Conservation (phyloP, 192 early-diverging fungal species). For the Mortierella hygrophila region DNA sequence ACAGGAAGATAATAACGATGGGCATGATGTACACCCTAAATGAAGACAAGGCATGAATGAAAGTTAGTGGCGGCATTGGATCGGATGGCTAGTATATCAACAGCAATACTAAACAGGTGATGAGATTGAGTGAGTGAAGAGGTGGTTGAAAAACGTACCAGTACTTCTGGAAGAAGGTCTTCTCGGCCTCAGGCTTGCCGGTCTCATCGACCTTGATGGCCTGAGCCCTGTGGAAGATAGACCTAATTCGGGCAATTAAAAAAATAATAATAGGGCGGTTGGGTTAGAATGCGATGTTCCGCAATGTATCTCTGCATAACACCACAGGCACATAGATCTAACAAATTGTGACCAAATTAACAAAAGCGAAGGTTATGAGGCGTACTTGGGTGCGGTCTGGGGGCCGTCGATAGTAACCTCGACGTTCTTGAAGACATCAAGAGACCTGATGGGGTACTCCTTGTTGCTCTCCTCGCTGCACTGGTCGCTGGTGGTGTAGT, state of each 20-base stretch:
- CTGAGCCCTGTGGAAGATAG: slow-evolving; percentile 36
- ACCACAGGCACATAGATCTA: not conserved
- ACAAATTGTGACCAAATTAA: not conserved
- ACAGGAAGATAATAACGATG: slow-evolving; percentile 29
- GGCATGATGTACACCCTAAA: slow-evolving; percentile 47
- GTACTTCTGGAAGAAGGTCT: slow-evolving; percentile 56
- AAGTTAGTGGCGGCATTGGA: not conserved
- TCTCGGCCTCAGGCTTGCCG: slow-evolving; percentile 44
- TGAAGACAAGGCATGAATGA: not conserved
- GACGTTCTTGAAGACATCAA: slow-evolving; percentile 46
- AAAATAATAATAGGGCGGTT: not conserved
- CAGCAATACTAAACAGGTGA: not conserved
- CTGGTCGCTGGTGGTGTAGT: slow-evolving; percentile 25
- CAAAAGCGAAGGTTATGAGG: slow-evolving; percentile 14
- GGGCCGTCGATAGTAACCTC: slow-evolving; percentile 15
- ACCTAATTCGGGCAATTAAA: slow-evolving; percentile 16
- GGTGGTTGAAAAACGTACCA: slow-evolving; percentile 21
- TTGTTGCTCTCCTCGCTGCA: slow-evolving; percentile 20
- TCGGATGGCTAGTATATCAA: not conserved
- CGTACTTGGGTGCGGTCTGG: slow-evolving; percentile 34
- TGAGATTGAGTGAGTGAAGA: not conserved
- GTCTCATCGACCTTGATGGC: slow-evolving; percentile 51
- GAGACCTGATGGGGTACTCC: slow-evolving; percentile 23
- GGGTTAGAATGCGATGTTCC: not conserved
- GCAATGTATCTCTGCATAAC: not conserved